Evolutionary conservation across 257 asterid species (phyloP).

Genomic region (Hygrophila difformis): DNA sequence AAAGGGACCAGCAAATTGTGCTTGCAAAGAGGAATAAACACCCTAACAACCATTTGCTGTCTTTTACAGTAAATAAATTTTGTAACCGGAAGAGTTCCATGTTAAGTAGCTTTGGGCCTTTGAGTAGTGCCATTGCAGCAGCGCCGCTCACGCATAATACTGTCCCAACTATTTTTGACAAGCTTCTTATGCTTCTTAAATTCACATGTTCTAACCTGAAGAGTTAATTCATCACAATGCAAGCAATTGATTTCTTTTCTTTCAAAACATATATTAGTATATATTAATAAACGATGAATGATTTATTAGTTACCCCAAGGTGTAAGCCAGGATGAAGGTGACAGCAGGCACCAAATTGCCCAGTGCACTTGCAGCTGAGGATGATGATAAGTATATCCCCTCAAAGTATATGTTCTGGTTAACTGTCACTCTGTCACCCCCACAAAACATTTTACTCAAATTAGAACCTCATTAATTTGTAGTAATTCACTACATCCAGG

Average conservation of each 20-base stretch:
- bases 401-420: slow-evolving; percentile 30
- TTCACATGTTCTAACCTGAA: slow-evolving; percentile 50
- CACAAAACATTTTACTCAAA: no score
- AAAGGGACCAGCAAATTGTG: slow-evolving; percentile 39
- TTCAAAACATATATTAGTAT: no score
- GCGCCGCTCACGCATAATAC: slow-evolving; percentile 56
- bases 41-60: slow-evolving; percentile 54
- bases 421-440: slow-evolving; percentile 25
- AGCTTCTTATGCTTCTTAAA: slow-evolving; percentile 38
- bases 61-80: slow-evolving; percentile 23
- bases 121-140: slow-evolving; percentile 42
- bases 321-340: slow-evolving; percentile 33
- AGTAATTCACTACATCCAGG: no score
- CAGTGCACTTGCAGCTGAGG: slow-evolving; percentile 35
- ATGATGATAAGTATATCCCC: slow-evolving; percentile 29
- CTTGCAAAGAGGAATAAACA: slow-evolving; percentile 42
- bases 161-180: slow-evolving; percentile 39
- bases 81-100: slow-evolving; percentile 17
- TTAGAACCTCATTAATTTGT: no score
- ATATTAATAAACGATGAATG: no score
- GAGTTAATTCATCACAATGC: no score
- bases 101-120: slow-evolving; percentile 69
- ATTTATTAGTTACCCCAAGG: slow-evolving; percentile 22
- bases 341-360: slow-evolving; percentile 41
- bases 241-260: no score